Evolutionary conservation across 257 asterid species (phyloP), one percentile per base, ranked within the genome.

Genomic region (Perilla frutescens): DNA sequence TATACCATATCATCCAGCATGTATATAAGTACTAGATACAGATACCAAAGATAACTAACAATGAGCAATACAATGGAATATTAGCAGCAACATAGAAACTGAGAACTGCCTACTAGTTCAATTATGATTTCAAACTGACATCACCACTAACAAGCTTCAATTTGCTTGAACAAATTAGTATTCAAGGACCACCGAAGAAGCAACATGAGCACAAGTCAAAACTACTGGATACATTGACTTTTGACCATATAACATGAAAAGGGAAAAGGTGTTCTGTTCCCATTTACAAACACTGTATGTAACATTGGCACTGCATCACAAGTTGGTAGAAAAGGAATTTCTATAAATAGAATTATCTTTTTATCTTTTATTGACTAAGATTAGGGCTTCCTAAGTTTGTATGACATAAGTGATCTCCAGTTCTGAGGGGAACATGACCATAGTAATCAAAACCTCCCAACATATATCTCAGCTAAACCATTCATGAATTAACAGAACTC

Each of bases 121-220:
- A 70, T 32, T 12, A 40, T 2, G 31, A 44, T 41, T 31, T 41
- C 56, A 26, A 20, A 53, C 26, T 11, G n/a, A 59, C 7, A n/a
- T 51, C 66, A 44, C 8, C 32, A 36, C 51, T 15, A 55, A 59
- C 57, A 68, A 76, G 59, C 57, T 61, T 53, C 74, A 15, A 37
- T n/a, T 34, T 34, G 37, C 37, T 1, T 3, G 49, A 31, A 48
- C 1, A 31, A 68, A 60, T 34, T 34, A 40, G 41, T n/a, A 40
- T 31, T 20, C 36, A n/a, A 29, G 56, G 8, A 59, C 26, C 5
- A 29, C 14, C 9, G 2, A 59, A 20, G 65, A 57, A 59, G 66
- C 13, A 68, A 61, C 39, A 63, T 31, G 65, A 54, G 56, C 14
- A 36, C 49, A 51, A 54, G 36, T 44, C 12, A 41, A 41, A 10